Base-by-base conservation (phyloP, 78 protist genomes). In the Trichosphaerium sp. region DNA sequence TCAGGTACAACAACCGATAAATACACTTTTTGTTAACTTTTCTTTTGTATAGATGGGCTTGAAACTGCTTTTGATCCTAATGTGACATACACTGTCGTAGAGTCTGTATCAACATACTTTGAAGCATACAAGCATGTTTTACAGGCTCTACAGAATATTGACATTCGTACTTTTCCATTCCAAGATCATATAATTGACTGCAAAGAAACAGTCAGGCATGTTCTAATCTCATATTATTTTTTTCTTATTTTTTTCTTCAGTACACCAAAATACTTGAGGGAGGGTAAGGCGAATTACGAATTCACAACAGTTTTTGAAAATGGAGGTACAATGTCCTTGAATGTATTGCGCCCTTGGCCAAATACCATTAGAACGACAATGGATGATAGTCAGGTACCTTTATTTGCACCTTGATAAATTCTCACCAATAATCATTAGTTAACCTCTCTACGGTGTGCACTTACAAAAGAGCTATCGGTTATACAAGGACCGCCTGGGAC, bases 401-500 rank as follows among this genome's bases (percentile, higher is more conserved):
- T 77, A 21, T 23, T 78, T 6, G 37, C 70, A 41, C 70, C 63
- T 41, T 43, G 65, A 51, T 25, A n/a, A n/a, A n/a, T n/a, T n/a
- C n/a, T n/a, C n/a, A n/a, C n/a, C n/a, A n/a, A n/a, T n/a, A n/a
- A n/a, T n/a, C n/a, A n/a, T n/a, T n/a, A n/a, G n/a, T n/a, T n/a
- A n/a, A n/a, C n/a, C n/a, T n/a, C n/a, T n/a, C n/a, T n/a, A n/a
- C n/a, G n/a, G n/a, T n/a, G n/a, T n/a, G n/a, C n/a, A n/a, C n/a
- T 78, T 3, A 42, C 41, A 25, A 48, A 75, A 7, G 69, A 78
- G 8, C 8, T 89, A 4, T 32, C 81, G 18, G 44, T 89, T 18
- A 52, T 89, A 38, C 89, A 83, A 35, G 94, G 94, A 23, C 94
- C 92, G 25, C 94, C 94, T 0, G 94, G 94, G 35, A 86, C 92